Percentiles rank a stretch among this genome's conserved stretches.
Evolutionary conservation across 2,329 filamentous ascomycete genomes (phyloP).

Genomic region (Beauveria pseudobassiana): DNA sequence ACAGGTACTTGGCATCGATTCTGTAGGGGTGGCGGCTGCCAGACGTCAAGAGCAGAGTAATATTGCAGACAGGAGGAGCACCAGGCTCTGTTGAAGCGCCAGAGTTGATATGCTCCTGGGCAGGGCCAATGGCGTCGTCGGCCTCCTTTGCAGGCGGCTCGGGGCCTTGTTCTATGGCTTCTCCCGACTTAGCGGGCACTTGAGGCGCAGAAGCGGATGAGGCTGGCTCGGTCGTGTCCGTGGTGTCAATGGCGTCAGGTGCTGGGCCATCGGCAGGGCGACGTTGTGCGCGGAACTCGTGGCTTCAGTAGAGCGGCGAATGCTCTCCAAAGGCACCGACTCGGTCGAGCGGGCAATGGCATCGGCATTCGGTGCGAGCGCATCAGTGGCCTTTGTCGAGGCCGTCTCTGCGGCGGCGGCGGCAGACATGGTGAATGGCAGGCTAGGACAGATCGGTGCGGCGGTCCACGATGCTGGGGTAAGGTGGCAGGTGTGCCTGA

Average conservation of each 20-base stretch:
- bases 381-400: background rate
- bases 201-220: slow-evolving; percentile 2
- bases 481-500: background rate
- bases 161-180: slow-evolving; percentile 21
- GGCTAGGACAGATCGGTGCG: background rate
- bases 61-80: slow-evolving; percentile 49
- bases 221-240: background rate
- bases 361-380: background rate
- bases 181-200: slow-evolving; percentile 21
- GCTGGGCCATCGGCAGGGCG: slow-evolving; percentile 1
- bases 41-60: slow-evolving; percentile 74
- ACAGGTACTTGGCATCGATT: slow-evolving; percentile 79
- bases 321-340: slow-evolving; percentile 6
- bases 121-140: slow-evolving; percentile 34
- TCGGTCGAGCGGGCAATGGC: background rate
- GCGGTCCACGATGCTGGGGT: background rate
- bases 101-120: slow-evolving; percentile 34
- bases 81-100: slow-evolving; percentile 24
- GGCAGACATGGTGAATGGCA: slow-evolving; percentile 2
- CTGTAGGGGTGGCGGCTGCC: slow-evolving; percentile 84
- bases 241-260: background rate
- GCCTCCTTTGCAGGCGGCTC: slow-evolving; percentile 24
- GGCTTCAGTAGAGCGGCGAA: slow-evolving; percentile 7
- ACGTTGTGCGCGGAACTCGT: slow-evolving; percentile 6
- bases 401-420: background rate